These are phyloP conservation scores for Diversispora epigaea DNA, from an alignment of 192 early-diverging fungal genomes.

Conservation along the genomic window DNA sequence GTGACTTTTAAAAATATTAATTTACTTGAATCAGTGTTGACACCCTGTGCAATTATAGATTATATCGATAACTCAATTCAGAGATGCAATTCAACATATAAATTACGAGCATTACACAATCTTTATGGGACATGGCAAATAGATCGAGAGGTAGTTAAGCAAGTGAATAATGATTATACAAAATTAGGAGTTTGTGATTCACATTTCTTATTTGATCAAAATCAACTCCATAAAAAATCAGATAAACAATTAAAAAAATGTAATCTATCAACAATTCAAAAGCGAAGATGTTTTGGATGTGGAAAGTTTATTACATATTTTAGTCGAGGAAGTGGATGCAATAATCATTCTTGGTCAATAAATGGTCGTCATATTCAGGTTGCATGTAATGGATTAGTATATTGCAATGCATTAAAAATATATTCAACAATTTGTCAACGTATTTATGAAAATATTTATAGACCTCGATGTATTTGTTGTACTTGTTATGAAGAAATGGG, in stretches of 20 bases:
- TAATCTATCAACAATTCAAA: neutral
- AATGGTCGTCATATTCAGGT: neutral
- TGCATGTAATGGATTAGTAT: no score
- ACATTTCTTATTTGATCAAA: no score
- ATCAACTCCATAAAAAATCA: neutral
- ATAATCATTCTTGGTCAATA: neutral
- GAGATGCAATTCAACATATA: no score
- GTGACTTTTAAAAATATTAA: no score
- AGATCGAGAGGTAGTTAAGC: neutral
- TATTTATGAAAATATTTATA: neutral
- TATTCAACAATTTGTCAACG: neutral
- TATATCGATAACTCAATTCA: no score
- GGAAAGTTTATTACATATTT: neutral
- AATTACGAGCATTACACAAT: no score
- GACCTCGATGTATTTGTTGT: neutral
- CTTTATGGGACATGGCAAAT: neutral
- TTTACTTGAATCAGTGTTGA: no score
- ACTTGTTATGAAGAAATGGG: neutral
- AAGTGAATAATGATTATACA: neutral
- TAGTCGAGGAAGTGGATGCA: neutral
- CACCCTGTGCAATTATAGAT: no score
- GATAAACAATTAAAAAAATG: neutral
- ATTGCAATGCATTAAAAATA: no score
- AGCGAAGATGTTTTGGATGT: neutral
- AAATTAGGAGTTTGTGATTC: conserved; percentile 1